phyloP scores from a whole-genome alignment of 306 rosid species.

The Vigna unguiculata region DNA sequence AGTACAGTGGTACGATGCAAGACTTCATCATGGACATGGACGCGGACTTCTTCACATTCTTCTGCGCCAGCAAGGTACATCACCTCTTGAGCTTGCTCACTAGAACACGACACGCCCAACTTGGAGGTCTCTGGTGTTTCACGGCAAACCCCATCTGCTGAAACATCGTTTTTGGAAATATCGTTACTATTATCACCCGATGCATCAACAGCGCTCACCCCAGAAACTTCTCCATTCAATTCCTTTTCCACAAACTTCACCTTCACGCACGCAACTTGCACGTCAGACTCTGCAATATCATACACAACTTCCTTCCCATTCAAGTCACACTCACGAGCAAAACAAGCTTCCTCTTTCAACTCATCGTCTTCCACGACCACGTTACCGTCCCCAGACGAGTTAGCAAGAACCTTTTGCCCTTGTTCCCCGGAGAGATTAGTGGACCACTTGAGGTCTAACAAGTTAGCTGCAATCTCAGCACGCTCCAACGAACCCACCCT shows the following conservation, averaged over 20 bases:
- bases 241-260: slow-evolving; percentile 38
- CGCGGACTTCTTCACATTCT: slow-evolving; percentile 43
- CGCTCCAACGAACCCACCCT: slow-evolving; percentile 65
- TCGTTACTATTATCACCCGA: slow-evolving; percentile 3
- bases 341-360: slow-evolving; percentile 22
- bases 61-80: slow-evolving; percentile 51
- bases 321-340: slow-evolving; percentile 40
- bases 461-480: slow-evolving; percentile 82
- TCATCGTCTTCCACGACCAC: slow-evolving; percentile 12
- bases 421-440: slow-evolving; percentile 53
- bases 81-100: slow-evolving; percentile 39
- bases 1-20: slow-evolving; percentile 48
- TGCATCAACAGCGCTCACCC: not conserved
- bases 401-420: not conserved
- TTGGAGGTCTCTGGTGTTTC: slow-evolving; percentile 53
- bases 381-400: slow-evolving; percentile 38
- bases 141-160: slow-evolving; percentile 35
- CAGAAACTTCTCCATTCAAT: slow-evolving; percentile 47
- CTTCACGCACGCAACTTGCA: slow-evolving; percentile 29
- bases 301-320: slow-evolving; percentile 16
- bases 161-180: slow-evolving; percentile 24
- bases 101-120: slow-evolving; percentile 43
- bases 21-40: slow-evolving; percentile 43
- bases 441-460: slow-evolving; percentile 91
- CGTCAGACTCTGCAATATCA: not conserved